Conservation (phyloP, 805 yeast genomes). For the Starmerella vitae region DNA sequence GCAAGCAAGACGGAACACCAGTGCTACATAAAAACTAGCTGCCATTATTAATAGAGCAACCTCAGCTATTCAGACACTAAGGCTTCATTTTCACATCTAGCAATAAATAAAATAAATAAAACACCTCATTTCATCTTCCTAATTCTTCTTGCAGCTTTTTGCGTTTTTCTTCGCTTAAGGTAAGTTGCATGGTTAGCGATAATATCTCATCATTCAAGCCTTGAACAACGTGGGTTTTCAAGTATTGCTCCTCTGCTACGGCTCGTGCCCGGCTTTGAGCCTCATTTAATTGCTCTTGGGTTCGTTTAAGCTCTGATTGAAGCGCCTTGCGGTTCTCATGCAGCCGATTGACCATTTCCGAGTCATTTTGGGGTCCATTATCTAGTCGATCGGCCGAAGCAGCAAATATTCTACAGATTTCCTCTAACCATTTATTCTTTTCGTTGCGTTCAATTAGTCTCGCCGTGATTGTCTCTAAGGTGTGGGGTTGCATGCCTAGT, state of each 20-base stretch:
- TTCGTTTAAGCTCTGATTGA: conserved; percentile 22
- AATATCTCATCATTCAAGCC: conserved; percentile 55
- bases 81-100: no score
- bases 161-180: conserved; percentile 29
- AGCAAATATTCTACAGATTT: no score
- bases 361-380: no score
- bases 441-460: no score
- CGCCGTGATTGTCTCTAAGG: no score
- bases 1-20: conserved; percentile 38
- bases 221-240: conserved; percentile 45
- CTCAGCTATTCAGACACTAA: no score
- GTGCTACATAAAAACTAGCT: no score
- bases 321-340: conserved; percentile 24
- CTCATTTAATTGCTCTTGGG: conserved; percentile 21
- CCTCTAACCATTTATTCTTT: no score
- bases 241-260: conserved; percentile 21
- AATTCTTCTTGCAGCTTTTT: conserved; percentile 15
- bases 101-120: no score
- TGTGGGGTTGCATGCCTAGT: no score
- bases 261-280: conserved; percentile 18
- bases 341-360: conserved; percentile 11
- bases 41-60: no score
- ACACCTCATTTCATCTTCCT: conserved; percentile 13
- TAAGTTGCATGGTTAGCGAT: conserved; percentile 45
- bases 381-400: no score